Base-by-base conservation (phyloP, 2,329 filamentous ascomycete genomes). In the Didymella arachidicola region DNA sequence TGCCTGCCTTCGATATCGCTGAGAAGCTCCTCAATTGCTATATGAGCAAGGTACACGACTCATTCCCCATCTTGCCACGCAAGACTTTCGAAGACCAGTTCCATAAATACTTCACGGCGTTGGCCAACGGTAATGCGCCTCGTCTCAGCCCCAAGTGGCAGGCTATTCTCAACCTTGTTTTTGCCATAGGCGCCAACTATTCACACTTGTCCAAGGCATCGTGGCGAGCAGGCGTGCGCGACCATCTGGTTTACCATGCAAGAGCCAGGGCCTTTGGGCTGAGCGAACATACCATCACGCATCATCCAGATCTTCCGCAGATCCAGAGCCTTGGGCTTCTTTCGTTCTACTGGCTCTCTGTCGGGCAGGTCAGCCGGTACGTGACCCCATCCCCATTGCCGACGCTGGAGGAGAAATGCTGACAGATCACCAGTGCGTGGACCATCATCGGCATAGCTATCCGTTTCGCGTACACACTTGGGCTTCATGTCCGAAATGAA, bases 301-400 rank as follows among this genome's bases (percentile, higher is more conserved):
- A 59, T 10, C 72, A 78, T 54, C 68, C 78, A 6, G 74, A 78
- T 44, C 59, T 80, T 41, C 71, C 75, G 25, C 74, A 76, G 36
- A 74, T 79, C 19, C 79, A 79, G 59, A 66, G 78, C 14, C 57
- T 73, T 16, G 76, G 75, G 6, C 65, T 80, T 29, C 68, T 77
- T 32, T 70, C 72, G 3, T 77, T 80, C 36, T 80, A 80, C 59
- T 77, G 77, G 57, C 63, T 79, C 47, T 71, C 75, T 6, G 68
- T 69, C 26, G 74, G 78, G 36, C 78, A 80, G 39, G 73, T 79
- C 16, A 79, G 73, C 62, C 72, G 78, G 78, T 79, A 69, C 68
- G 70, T 27, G 41, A 16, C 4, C 43, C 34, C 14, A 16, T 11
- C 12, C 19, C 10, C 19, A 19, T 2, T 25, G 2, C 2, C 18